Evolutionary conservation across 345 rosid genomes (phyloP).

Genomic region (Eucalyptus regnans): DNA sequence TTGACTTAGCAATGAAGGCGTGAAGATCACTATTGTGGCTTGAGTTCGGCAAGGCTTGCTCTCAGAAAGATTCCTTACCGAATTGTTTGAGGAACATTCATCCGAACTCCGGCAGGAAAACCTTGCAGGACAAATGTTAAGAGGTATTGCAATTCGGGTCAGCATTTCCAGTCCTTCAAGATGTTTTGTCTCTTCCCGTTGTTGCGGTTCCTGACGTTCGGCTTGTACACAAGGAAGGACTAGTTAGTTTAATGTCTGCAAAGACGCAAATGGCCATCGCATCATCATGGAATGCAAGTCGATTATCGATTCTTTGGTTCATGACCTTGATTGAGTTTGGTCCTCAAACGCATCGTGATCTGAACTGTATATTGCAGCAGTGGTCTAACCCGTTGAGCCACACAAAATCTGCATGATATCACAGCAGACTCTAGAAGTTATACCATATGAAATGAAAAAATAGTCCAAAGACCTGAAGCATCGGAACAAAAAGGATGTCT

Average conservation of each 20-base stretch:
- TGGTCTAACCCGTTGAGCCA: neutral
- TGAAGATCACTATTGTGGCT: neutral
- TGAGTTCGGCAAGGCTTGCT: neutral
- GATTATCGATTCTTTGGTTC: neutral
- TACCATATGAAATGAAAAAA: neutral
- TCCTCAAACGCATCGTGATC: neutral
- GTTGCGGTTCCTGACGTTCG: neutral
- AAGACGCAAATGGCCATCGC: neutral
- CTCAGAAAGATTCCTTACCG: neutral
- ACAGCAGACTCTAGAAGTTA: neutral
- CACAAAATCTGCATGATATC: neutral
- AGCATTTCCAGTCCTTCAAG: neutral
- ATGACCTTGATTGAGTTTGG: neutral
- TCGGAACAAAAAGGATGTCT: neutral
- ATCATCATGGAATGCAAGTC: neutral
- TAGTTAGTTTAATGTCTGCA: neutral
- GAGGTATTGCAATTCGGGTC: neutral
- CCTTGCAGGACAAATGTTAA: neutral
- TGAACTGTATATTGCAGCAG: neutral
- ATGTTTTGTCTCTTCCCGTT: neutral
- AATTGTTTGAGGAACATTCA: neutral
- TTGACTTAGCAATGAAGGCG: neutral
- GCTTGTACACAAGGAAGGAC: neutral
- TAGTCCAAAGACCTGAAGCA: neutral
- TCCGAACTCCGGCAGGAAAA: neutral